Conservation (phyloP, 768 basidiomycete genomes). For the Suillus bovinus region DNA sequence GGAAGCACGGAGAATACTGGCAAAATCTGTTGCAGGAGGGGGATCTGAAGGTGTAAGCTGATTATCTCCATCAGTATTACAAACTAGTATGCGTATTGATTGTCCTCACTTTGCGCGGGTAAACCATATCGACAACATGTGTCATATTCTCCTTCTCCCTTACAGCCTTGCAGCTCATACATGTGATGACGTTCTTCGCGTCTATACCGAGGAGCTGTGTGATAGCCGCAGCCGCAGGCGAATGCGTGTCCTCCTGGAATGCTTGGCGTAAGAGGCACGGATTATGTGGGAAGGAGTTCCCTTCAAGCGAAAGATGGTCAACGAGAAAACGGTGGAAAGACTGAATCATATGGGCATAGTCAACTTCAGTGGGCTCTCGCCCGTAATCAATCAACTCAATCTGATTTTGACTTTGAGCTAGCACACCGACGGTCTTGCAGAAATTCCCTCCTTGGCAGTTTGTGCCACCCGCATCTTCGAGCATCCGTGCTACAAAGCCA, state of each 20-base stretch:
- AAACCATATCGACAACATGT: constrained; percentile 83
- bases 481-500: constrained; percentile 92
- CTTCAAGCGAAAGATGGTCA: constrained; percentile 79
- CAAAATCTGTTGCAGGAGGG: constrained; percentile 50
- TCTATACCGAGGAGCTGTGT: constrained; percentile 86
- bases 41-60: constrained; percentile 41
- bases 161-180: constrained; percentile 69
- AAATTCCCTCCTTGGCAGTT: constrained; percentile 99
- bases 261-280: constrained; percentile 46
- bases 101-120: constrained; percentile 73
- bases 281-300: constrained; percentile 62
- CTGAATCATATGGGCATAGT: constrained; percentile 90
- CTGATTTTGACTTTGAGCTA: constrained; percentile 86
- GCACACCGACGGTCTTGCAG: constrained; percentile 87
- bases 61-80: constrained; percentile 6
- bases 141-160: constrained; percentile 77
- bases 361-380: constrained; percentile 66
- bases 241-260: constrained; percentile 24
- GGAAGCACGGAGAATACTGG: constrained; percentile 70
- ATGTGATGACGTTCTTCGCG: constrained; percentile 73
- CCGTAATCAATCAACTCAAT: constrained; percentile 91
- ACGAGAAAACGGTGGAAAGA: constrained; percentile 92
- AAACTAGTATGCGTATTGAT: background rate
- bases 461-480: constrained; percentile 90
- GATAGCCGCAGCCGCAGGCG: constrained; percentile 65